phyloP scores from a whole-genome alignment of 164 flowering plant genomes.

The Piper longum region DNA sequence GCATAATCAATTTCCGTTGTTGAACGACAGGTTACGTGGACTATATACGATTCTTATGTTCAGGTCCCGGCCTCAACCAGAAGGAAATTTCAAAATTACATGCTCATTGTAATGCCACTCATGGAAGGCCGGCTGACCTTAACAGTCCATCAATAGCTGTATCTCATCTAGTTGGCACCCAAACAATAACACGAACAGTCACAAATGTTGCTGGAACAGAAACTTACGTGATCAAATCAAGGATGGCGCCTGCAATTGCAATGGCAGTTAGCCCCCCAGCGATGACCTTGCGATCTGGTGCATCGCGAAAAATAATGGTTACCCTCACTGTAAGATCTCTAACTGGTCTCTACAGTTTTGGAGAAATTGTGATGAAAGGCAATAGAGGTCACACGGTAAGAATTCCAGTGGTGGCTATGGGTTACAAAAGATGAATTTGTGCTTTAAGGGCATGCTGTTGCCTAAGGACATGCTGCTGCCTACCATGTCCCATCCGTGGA shows the following conservation, averaged over 20 bases:
- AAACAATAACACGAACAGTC: constrained; percentile 56
- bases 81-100: constrained; percentile 46
- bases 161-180: constrained; percentile 66
- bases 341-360: constrained; percentile 74
- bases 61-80: constrained; percentile 72
- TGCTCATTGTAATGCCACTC: constrained; percentile 54
- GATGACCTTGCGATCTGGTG: constrained; percentile 66
- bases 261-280: constrained; percentile 70
- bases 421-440: constrained; percentile 33
- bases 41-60: constrained; percentile 78
- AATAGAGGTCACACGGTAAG: constrained; percentile 87
- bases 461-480: background rate
- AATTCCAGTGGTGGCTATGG: constrained; percentile 93
- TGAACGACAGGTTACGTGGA: constrained; percentile 48
- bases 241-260: constrained; percentile 73
- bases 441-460: background rate
- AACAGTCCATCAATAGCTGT: constrained; percentile 79
- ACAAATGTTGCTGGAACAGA: constrained; percentile 80
- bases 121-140: constrained; percentile 55
- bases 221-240: constrained; percentile 55
- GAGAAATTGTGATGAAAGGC: constrained; percentile 82
- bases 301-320: constrained; percentile 51
- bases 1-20: no score
- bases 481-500: background rate
- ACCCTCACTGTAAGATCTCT: constrained; percentile 60